Evolutionary conservation across 2,329 filamentous ascomycete genomes (phyloP).

Genomic region (Stagonosporopsis rhizophila): DNA sequence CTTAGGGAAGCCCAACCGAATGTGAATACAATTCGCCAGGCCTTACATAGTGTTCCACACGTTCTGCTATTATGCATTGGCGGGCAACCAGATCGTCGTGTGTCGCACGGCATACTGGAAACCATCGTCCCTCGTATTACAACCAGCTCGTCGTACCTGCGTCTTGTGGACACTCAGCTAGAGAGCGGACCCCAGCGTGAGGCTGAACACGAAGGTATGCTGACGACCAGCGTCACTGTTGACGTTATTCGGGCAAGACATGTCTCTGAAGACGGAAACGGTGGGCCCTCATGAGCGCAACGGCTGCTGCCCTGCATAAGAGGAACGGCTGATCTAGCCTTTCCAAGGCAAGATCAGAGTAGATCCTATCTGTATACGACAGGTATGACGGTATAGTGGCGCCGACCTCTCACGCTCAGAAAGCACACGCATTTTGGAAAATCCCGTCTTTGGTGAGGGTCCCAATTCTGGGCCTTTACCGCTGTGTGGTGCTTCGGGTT

Average conservation of each 20-base stretch:
- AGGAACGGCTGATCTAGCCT: conserved; percentile 7
- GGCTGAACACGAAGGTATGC: conserved; percentile 19
- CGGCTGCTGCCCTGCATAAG: conserved; percentile 31
- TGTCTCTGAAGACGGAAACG: conserved; percentile 8
- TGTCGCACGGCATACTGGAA: neutral
- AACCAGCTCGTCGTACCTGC: conserved; percentile 25
- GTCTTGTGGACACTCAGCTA: conserved; percentile 13
- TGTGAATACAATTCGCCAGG: neutral
- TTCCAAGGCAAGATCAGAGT: neutral
- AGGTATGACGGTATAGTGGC: conserved; percentile 26
- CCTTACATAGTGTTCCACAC: neutral
- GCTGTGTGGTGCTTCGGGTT: conserved; percentile 3
- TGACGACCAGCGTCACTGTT: conserved; percentile 29
- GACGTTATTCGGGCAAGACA: conserved; percentile 26
- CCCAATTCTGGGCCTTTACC: conserved; percentile 22
- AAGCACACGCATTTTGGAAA: conserved; percentile 13
- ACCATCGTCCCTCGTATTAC: conserved; percentile 15
- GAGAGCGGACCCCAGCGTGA: conserved; percentile 8
- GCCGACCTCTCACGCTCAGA: neutral
- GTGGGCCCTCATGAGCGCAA: conserved; percentile 22
- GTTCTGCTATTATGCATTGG: neutral
- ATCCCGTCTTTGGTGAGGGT: conserved; percentile 13
- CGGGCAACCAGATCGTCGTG: neutral
- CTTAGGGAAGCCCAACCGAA: neutral
- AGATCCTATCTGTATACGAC: conserved; percentile 16